Evolutionary conservation across 805 yeast genomes (phyloP).

Genomic region (Torulaspora quercuum): DNA sequence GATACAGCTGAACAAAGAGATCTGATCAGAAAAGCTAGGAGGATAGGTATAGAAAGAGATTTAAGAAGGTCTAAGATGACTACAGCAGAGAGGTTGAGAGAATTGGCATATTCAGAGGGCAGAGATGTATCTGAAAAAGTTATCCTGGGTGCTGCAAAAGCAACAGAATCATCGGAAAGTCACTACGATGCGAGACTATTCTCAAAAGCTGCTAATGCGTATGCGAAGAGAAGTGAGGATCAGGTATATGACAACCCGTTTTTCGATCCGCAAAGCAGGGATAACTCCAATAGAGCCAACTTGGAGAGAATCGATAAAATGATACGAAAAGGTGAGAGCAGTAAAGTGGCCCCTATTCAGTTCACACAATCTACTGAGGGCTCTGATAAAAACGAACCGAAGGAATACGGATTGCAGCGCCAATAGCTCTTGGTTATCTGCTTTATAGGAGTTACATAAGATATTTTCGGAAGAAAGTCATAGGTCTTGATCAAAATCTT

Average conservation of each 20-base stretch:
- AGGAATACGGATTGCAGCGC: constrained; percentile 23
- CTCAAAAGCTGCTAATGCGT: constrained; percentile 43
- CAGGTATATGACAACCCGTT: constrained; percentile 59
- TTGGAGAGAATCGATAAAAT: constrained; percentile 25
- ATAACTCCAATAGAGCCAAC: constrained; percentile 47
- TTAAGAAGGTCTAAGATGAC: constrained; percentile 44
- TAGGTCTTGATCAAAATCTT: constrained; percentile 19
- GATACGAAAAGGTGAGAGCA: constrained; percentile 5
- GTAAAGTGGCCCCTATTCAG: constrained; percentile 43
- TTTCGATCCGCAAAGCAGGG: constrained; percentile 52
- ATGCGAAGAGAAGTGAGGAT: constrained; percentile 38
- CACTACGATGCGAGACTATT: constrained; percentile 60
- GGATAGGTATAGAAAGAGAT: constrained; percentile 47
- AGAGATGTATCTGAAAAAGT: constrained; percentile 57
- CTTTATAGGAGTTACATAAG: background rate
- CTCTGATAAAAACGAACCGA: constrained; percentile 9
- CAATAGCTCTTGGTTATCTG: background rate
- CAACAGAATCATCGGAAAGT: constrained; percentile 40
- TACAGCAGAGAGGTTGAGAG: constrained; percentile 42
- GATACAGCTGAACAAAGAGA: constrained; percentile 13
- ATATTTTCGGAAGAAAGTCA: background rate
- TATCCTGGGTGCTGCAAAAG: constrained; percentile 47
- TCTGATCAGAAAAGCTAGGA: constrained; percentile 42
- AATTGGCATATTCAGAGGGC: constrained; percentile 43
- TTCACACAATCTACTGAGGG: constrained; percentile 40